Conservation (phyloP, 108 stramenopile species). For the Cyclotella sp. region DNA sequence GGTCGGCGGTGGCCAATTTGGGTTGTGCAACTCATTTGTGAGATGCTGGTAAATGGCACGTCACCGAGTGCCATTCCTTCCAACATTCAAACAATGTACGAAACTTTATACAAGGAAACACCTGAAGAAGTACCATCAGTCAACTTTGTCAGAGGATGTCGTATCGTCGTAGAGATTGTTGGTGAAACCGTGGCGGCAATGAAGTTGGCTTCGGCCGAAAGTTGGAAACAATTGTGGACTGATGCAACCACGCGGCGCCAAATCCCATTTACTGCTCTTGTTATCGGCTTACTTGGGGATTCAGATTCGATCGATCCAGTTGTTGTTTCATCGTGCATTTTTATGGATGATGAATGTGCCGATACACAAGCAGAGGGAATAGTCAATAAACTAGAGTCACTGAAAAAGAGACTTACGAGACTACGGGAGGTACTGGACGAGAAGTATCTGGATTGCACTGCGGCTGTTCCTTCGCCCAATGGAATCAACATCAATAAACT, state of each 20-base stretch:
- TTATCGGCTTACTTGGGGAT: constrained; percentile 22
- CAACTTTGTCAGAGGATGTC: constrained; percentile 1
- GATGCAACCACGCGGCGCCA: constrained; percentile 33
- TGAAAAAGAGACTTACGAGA: no score
- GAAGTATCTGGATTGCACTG: neutral
- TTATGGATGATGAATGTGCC: constrained; percentile 24
- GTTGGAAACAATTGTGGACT: constrained; percentile 28
- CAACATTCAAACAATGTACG: constrained; percentile 13
- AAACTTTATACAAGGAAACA: neutral
- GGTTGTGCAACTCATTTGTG: no score
- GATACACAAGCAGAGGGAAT: constrained; percentile 27
- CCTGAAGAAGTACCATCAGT: constrained; percentile 18
- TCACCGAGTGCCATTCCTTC: constrained; percentile 1
- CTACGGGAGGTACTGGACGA: neutral
- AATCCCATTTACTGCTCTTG: constrained; percentile 26
- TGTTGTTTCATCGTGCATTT: constrained; percentile 30
- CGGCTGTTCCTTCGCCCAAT: neutral
- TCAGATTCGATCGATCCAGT: constrained; percentile 26
- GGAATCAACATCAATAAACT: constrained; percentile 21
- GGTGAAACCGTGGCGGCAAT: no score
- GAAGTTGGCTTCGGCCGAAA: constrained; percentile 7
- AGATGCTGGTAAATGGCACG: constrained; percentile 22
- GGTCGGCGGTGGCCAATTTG: constrained; percentile 13
- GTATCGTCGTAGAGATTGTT: constrained; percentile 15
- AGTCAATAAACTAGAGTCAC: no score